Evolutionary conservation across 805 yeast genomes (phyloP), one percentile per base, ranked within the genome.

Genomic region (Groenewaldozyma salmanticensis): DNA sequence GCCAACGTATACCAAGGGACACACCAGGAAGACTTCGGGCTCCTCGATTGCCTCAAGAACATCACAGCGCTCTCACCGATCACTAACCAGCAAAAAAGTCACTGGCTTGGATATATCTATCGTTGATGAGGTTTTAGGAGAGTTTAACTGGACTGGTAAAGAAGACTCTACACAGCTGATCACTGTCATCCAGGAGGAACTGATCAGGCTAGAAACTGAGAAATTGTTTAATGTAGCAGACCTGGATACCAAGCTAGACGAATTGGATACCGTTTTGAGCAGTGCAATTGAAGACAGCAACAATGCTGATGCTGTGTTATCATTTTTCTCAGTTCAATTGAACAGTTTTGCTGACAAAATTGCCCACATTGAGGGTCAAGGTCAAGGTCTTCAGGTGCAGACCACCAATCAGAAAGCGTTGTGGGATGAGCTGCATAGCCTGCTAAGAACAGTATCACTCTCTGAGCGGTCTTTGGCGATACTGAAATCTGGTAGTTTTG

Each of bases 301-400:
- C 33, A 63, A 65, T 31, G 64, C 81, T 39, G 75, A 70, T 40
- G 75, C 78, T 1, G 58, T 71, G 13, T 59, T 81, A 40, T 70
- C 76, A 2, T 62, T 72, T 24, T 77, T 77, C 48, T 67, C 75
- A 13, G 77, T 79, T 48, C 83, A 79, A 46, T 60, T 80, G 37
- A 69, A 77, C 11, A 71, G 78, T 2, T 73, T 85, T 29, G 72
- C 78, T 11, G 75, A 75, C 2, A 90, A 82, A 45, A 75, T 88
- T 38, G 71, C 74, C 35, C 73, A 70, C 39, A 77, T 87, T 33
- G 95, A 86, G 54, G 67, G 68, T 27, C 82, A 80, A 54, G 78
- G 88, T 2, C 76, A 81, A 51, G 95, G 95, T 37, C 60, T 86
- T 15, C 96, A 88, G 60, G 80, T 88, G 4, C 79, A 79, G 50